Conservation (phyloP, 345 rosid species). For the Eucalyptus curtisii region DNA sequence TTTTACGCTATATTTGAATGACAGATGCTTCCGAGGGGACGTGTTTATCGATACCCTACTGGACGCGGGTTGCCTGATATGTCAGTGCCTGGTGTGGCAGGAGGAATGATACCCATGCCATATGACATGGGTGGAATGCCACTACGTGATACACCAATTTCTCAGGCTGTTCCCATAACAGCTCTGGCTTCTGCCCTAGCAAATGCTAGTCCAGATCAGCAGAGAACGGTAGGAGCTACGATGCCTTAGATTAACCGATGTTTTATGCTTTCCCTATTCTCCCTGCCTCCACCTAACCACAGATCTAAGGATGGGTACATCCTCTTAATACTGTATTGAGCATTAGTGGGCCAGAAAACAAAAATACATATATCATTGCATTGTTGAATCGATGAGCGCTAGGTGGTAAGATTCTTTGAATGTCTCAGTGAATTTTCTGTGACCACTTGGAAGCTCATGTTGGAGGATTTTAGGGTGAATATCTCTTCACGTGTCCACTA, state of each 20-base stretch:
- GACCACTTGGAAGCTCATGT: not conserved
- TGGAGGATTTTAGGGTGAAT: not conserved
- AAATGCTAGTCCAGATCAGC: constrained; percentile 77
- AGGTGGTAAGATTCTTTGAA: not conserved
- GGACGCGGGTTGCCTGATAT: constrained; percentile 77
- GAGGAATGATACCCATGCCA: constrained; percentile 69
- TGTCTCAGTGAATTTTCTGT: not conserved
- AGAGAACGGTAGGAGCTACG: constrained; percentile 50
- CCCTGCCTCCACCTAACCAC: not conserved
- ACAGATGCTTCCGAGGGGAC: constrained; percentile 83
- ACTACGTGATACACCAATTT: constrained; percentile 39
- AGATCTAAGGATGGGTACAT: not conserved
- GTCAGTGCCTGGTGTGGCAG: constrained; percentile 50
- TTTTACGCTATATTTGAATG: not conserved
- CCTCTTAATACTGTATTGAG: not conserved
- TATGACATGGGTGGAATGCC: constrained; percentile 59
- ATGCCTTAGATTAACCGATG: not conserved
- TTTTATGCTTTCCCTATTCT: not conserved
- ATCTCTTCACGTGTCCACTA: not conserved
- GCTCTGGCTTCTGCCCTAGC: constrained; percentile 87
- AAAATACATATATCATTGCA: not conserved
- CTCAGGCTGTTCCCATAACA: constrained; percentile 69
- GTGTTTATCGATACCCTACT: constrained; percentile 60
- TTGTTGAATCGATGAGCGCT: not conserved
- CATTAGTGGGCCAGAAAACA: not conserved